Conservation (phyloP, 2,329 filamentous ascomycete genomes). For the Pseudonectria buxi region DNA sequence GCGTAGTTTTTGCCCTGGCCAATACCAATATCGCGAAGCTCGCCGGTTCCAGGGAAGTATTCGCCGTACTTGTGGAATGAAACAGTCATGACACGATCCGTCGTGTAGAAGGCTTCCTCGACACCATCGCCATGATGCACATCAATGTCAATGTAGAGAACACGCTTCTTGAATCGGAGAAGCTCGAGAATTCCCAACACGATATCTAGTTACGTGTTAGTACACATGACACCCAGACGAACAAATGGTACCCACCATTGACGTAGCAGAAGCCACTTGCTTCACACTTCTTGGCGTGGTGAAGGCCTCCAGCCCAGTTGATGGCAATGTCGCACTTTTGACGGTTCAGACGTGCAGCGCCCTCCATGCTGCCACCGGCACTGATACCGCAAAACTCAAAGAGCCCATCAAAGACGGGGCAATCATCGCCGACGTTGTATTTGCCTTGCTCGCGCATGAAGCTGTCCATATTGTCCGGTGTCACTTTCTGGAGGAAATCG, state of each 20-base stretch:
- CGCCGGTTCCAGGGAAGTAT: slow-evolving; percentile 90
- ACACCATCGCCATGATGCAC: slow-evolving; percentile 92
- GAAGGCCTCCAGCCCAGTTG: slow-evolving; percentile 95
- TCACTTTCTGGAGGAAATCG: slow-evolving; percentile 89
- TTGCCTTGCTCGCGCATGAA: slow-evolving; percentile 86
- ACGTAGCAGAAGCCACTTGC: slow-evolving; percentile 98
- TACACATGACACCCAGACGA: not conserved
- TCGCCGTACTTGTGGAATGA: slow-evolving; percentile 96
- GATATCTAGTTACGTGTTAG: slow-evolving; percentile 58
- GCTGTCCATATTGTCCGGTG: slow-evolving; percentile 95
- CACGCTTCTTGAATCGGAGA: slow-evolving; percentile 81
- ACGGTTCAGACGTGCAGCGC: slow-evolving; percentile 81
- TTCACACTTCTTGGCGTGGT: slow-evolving; percentile 96
- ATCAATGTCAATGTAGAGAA: slow-evolving; percentile 97
- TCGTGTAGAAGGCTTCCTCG: slow-evolving; percentile 88
- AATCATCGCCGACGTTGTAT: slow-evolving; percentile 95
- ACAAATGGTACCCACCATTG: slow-evolving; percentile 69
- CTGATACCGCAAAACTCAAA: slow-evolving; percentile 95
- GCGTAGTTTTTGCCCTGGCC: slow-evolving; percentile 85
- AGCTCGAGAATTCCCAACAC: slow-evolving; percentile 92
- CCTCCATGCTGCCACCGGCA: slow-evolving; percentile 88
- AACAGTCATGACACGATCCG: slow-evolving; percentile 85
- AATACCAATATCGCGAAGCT: slow-evolving; percentile 77
- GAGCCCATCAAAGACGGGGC: slow-evolving; percentile 95
- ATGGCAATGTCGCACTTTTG: slow-evolving; percentile 94